Conservation (phyloP, 768 basidiomycete species). For the Suillus clintonianus region DNA sequence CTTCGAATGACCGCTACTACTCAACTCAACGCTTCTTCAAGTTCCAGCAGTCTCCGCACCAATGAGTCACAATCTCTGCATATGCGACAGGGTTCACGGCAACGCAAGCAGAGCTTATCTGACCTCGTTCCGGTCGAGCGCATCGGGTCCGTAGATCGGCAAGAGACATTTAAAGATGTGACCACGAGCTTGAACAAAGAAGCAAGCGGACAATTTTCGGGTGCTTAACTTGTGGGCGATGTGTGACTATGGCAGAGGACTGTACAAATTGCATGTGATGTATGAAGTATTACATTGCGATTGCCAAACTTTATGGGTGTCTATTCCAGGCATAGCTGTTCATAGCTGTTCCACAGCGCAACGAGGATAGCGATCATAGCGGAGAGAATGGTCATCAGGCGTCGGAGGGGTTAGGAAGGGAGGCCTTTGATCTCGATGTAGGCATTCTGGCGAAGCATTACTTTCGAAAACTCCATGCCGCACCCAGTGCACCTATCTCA, state of each 20-base stretch:
- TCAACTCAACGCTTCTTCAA: constrained; percentile 11
- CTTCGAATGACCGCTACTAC: constrained; percentile 43
- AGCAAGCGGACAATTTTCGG: constrained; percentile 37
- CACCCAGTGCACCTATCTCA: constrained; percentile 39
- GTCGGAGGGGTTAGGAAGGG: constrained; percentile 27
- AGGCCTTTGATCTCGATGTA: constrained; percentile 43
- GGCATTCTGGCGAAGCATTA: constrained; percentile 40
- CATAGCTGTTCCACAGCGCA: constrained; percentile 5
- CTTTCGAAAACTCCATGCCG: constrained; percentile 42
- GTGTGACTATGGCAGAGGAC: constrained; percentile 18
- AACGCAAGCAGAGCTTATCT: constrained; percentile 63
- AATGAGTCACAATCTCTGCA: constrained; percentile 45
- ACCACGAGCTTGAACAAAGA: constrained; percentile 73
- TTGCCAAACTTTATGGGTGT: constrained; percentile 13
- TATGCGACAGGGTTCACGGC: constrained; percentile 47
- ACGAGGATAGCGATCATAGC: not conserved
- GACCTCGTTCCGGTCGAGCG: constrained; percentile 64
- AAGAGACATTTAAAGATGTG: constrained; percentile 60
- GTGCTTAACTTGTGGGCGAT: constrained; percentile 20
- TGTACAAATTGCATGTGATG: constrained; percentile 18
- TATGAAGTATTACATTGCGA: constrained; percentile 30
- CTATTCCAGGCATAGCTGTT: constrained; percentile 17
- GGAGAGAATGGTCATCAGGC: constrained; percentile 1
- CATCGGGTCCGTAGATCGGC: constrained; percentile 58
- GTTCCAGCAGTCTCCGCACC: constrained; percentile 17